A percentile compares a stretch with the other conserved stretches of the same genome.
Evolutionary conservation across 1,139 yeast genomes (phyloP).

Genomic region (Saccharomycopsis crataegensis): DNA sequence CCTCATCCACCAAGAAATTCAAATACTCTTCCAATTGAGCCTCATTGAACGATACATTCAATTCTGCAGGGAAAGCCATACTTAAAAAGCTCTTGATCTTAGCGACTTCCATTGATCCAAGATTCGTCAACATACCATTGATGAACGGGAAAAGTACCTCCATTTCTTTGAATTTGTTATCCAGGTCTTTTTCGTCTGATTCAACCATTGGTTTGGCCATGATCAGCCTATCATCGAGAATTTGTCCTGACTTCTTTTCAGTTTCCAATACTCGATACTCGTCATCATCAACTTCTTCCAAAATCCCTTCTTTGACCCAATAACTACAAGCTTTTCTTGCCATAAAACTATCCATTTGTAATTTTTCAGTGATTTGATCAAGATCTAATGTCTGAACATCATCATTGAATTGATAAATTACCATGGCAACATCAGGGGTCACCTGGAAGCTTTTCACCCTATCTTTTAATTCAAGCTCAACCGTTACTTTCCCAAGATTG

Average conservation of each 20-base stretch:
- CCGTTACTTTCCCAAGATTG: slow-evolving; percentile 52
- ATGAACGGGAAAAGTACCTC: slow-evolving; percentile 35
- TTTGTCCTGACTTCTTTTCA: slow-evolving; percentile 15
- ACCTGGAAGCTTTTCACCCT: slow-evolving; percentile 40
- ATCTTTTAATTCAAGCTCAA: slow-evolving; percentile 49
- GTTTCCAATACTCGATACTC: slow-evolving; percentile 27
- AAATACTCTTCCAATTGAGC: slow-evolving; percentile 36
- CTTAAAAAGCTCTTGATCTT: slow-evolving; percentile 47
- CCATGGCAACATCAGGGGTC: slow-evolving; percentile 63
- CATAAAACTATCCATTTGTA: slow-evolving; percentile 26
- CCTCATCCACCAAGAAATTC: slow-evolving; percentile 37
- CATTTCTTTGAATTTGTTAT: slow-evolving; percentile 29
- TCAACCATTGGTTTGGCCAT: background rate
- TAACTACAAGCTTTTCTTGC: slow-evolving; percentile 36
- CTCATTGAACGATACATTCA: slow-evolving; percentile 32
- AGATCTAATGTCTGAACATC: slow-evolving; percentile 24
- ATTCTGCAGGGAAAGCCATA: slow-evolving; percentile 47
- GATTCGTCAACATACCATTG: slow-evolving; percentile 47
- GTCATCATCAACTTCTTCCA: slow-evolving; percentile 33
- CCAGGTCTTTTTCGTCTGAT: slow-evolving; percentile 17
- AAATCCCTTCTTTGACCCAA: slow-evolving; percentile 51
- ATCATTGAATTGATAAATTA: slow-evolving; percentile 48
- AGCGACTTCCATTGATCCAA: slow-evolving; percentile 41
- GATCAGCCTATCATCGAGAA: background rate
- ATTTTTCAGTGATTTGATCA: slow-evolving; percentile 26